Base-by-base conservation (phyloP, 2,329 filamentous ascomycete species). In the Neocatenulostroma microsporum region DNA sequence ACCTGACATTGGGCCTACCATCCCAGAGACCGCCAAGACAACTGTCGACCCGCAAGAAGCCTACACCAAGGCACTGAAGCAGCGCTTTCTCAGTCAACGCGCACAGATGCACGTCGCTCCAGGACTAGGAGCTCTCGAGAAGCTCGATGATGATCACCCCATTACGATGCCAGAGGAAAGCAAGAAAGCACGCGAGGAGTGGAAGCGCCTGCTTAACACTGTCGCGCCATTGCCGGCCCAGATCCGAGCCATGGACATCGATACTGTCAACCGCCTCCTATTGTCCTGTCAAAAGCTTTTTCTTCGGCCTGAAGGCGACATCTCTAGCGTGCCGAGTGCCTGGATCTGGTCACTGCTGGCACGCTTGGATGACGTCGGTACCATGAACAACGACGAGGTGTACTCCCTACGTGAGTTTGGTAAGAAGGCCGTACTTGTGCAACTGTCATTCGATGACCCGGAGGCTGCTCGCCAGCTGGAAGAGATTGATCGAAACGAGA, bases 261-360 rank as follows among this genome's bases (percentile, higher is more conserved):
- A 74, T 12, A 76, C 74, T 29, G 72, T 83, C 3, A 63, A 89
- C 33, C 70, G 74, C 23, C 68, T 89, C 21, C 57, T 94, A 25
- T 71, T 74, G 25, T 62, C 73, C 18, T 67, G 88, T 35, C 63
- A 63, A 23, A 57, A 61, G 8, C 51, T 84, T n/a, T 76, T 82
- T 34, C 70, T 82, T 36, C 72, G 70, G 30, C 72, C 71, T 33
- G 74, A 73, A n/a, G 62, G 68, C 15, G 69, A 72, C 20, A 66
- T 86, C 20, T 68, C 76, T 18, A 72, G 75, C 49, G 73, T 79
- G 31, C 78, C 84, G 4, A 87, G 85, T 41, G 72, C 78, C 12
- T 96, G 89, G 89, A 67, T 84, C 3, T 95, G 87, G 88, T 79
- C 82, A 0, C 61, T 94, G 39, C 67, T 95, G 29, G 85, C 83